Evolutionary conservation across 306 rosid genomes (phyloP).

Genomic region (Clitoria ternatea): DNA sequence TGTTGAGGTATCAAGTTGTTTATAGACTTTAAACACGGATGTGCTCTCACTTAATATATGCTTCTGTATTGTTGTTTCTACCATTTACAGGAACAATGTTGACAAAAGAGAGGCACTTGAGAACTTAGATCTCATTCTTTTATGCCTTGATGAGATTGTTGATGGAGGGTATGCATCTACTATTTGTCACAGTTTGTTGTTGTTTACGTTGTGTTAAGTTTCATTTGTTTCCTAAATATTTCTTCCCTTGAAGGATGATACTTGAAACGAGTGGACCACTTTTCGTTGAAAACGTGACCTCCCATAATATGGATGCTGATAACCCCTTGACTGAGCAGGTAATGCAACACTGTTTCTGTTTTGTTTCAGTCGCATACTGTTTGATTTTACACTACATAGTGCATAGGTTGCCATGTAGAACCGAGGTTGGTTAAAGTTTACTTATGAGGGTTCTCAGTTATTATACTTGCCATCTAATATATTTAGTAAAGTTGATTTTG

Average conservation of each 20-base stretch:
- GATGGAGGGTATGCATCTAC: constrained; percentile 76
- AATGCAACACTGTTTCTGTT: constrained; percentile 18
- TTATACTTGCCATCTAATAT: neutral
- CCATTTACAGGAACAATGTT: constrained; percentile 56
- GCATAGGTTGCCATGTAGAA: neutral
- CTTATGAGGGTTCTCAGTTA: neutral
- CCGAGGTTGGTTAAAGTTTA: neutral
- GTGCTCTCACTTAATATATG: constrained; percentile 12
- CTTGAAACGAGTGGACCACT: constrained; percentile 81
- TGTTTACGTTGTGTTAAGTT: neutral
- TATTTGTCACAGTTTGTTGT: constrained; percentile 5
- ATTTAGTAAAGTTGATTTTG: neutral
- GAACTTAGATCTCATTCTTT: constrained; percentile 92
- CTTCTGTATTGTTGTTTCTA: constrained; percentile 14
- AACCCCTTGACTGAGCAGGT: constrained; percentile 93
- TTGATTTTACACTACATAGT: neutral
- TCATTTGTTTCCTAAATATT: neutral
- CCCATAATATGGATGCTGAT: constrained; percentile 65
- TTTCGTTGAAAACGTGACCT: constrained; percentile 89
- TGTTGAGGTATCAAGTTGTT: constrained; percentile 85
- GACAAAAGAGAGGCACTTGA: constrained; percentile 95
- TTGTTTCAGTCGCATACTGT: neutral
- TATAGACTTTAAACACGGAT: neutral
- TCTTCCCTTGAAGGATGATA: constrained; percentile 49
- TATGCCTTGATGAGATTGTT: constrained; percentile 91